Evolutionary conservation across 306 rosid species (phyloP), one percentile per base, ranked within the genome.

Genomic region (Prunus campanulata): DNA sequence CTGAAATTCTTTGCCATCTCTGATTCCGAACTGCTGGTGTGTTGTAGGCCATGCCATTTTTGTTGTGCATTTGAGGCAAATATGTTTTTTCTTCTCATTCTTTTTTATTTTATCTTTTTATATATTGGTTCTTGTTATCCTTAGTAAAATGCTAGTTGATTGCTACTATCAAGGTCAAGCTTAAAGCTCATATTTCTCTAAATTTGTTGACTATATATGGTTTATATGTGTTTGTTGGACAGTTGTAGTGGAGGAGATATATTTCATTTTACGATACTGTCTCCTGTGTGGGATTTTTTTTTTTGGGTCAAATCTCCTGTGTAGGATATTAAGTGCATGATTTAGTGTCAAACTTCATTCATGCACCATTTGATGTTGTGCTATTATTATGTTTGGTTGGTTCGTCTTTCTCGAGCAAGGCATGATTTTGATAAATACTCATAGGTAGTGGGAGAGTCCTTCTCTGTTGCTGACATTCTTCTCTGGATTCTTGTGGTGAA

Each of bases 271-370:
- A 32, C 6, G 1, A 22, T 68, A 32, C 46, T 51, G 22, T 70
- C 48, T 39, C 44, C 44, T 39, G 9, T 39, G 44, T 7, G 7
- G 9, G 44, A 39, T 6, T 6, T 39, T 7, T 4, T 4, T 32
- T 7, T 6, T 32, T 0, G 1, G 44, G 44, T 39, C 44, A 7
- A 39, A 39, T 39, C 44, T 39, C 44, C 4, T 27, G 16, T 11
- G 6, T 14, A 32, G 20, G 14, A 54, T 2, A n/a, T 39, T 66
- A 42, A 12, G 7, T 55, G 39, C 54, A 4, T 72, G 30, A 24
- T 72, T 10, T 8, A n/a, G 35, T 22, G 8, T 42, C 54, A 56
- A 72, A 56, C 54, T 11, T 72, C 54, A 56, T 56, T 72, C 76
- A 56, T 57, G 27, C 22, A n/a, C 39, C 76, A 56, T 57, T 56